Percentiles rank a stretch among this genome's conserved stretches.
Conservation (phyloP, 1,139 yeast genomes). For the Sugiyamaella neomexicana region DNA sequence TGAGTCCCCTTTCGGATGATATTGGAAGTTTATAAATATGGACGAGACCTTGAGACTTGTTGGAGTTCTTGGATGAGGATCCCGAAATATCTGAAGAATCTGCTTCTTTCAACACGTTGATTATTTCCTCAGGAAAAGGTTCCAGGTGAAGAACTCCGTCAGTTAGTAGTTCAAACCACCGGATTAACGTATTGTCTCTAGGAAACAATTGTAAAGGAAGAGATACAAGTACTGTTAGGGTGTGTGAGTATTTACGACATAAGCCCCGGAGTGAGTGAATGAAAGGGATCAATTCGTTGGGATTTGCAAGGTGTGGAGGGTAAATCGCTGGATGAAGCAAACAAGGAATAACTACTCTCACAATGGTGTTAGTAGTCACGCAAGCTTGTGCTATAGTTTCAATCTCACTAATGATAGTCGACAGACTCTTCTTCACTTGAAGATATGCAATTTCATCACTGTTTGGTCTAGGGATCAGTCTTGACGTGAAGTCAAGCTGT, state of each 20-base stretch:
- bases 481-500: conserved; percentile 61
- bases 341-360: conserved; percentile 73
- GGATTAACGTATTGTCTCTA: conserved; percentile 50
- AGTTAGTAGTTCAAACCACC: conserved; percentile 57
- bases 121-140: conserved; percentile 78
- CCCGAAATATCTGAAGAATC: conserved; percentile 18
- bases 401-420: conserved; percentile 16
- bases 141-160: conserved; percentile 76
- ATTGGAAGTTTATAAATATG: conserved; percentile 73
- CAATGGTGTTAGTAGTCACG: conserved; percentile 39
- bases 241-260: conserved; percentile 48
- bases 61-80: conserved; percentile 5
- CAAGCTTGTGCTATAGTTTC: conserved; percentile 19
- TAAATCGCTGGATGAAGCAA: conserved; percentile 79
- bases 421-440: not conserved
- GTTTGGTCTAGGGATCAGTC: conserved; percentile 65
- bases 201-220: conserved; percentile 70
- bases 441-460: conserved; percentile 51
- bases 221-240: conserved; percentile 55
- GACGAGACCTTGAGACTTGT: conserved; percentile 67
- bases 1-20: conserved; percentile 73
- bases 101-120: conserved; percentile 48
- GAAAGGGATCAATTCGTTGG: conserved; percentile 58
- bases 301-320: conserved; percentile 52
- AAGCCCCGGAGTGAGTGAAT: conserved; percentile 60